These are phyloP conservation scores for Setaria italica DNA, from an alignment of 202 grass and related monocot species.

Conservation along the genomic window DNA sequence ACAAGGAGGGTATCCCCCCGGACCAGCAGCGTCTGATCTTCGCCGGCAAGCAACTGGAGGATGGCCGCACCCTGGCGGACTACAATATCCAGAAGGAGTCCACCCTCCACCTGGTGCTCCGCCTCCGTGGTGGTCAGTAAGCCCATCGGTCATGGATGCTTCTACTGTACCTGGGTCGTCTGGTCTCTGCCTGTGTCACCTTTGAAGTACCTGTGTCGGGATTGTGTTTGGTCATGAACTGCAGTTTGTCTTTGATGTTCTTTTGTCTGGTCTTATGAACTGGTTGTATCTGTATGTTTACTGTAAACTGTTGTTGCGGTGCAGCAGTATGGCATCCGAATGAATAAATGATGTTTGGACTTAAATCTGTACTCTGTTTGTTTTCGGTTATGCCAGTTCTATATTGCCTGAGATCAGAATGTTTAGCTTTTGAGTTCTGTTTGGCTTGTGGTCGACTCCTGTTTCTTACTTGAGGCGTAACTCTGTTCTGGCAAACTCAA, in stretches of 20 bases:
- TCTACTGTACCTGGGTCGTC: slow-evolving; percentile 24
- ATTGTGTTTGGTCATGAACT: neutral
- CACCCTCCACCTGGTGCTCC: too few relatives aligned
- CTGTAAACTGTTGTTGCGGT: neutral
- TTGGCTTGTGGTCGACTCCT: neutral
- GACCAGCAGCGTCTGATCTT: too few relatives aligned
- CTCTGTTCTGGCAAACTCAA: too few relatives aligned
- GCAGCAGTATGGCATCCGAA: neutral
- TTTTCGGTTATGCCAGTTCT: neutral
- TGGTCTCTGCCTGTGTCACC: neutral
- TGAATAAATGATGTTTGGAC: slow-evolving; percentile 27
- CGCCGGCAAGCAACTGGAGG: too few relatives aligned
- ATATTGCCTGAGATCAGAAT: neutral
- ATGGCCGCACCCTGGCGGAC: too few relatives aligned
- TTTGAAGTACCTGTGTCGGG: neutral
- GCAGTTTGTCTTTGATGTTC: too few relatives aligned
- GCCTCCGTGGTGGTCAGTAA: slow-evolving; percentile 57
- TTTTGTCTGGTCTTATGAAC: neutral
- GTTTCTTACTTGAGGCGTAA: too few relatives aligned
- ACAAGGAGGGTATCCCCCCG: too few relatives aligned
- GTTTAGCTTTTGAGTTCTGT: neutral
- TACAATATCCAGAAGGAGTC: too few relatives aligned
- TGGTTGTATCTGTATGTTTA: neutral
- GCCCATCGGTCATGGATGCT: neutral
- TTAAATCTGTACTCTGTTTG: neutral